Base-by-base conservation (phyloP, 192 early-diverging fungal genomes). In the Neocallimastix lanati region DNA sequence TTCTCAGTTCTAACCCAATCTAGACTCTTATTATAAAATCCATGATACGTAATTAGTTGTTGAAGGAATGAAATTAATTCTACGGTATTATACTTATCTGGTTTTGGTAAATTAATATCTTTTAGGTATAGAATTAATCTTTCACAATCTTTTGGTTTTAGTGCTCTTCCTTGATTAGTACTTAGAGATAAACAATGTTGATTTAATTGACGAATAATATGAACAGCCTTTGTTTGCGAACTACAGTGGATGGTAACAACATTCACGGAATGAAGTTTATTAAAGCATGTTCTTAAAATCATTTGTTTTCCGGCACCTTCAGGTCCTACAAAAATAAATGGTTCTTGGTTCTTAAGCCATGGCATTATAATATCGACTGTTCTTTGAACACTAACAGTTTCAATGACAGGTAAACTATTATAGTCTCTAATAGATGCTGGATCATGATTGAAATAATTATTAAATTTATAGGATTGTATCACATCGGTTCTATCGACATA, bases 1-100 rank as follows among this genome's bases (percentile, higher is more conserved):
- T 88, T 86, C 78, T 90, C 89, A 79, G 89, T 85, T 21, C 83
- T 82, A 14, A 90, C 82, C 89, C 89, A 90, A 80, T 90, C 89
- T 2, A 90, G 82, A 79, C 77, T 85, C 1, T 76, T 27, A 79
- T 89, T 87, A 79, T 86, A 90, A 76, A 88, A 90, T 7, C 89
- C 89, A 28, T 87, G 79, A 81, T 89, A 90, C 15, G 88, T 88
- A 29, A 90, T 79, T 15, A 90, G 79, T 78, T 90, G 89, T 80
- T 89, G 88, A 76, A 90, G 33, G 77, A 90, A 86, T 77, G 88
- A 88, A 58, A 90, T 83, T 33, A 90, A 81, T 77, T 90, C 89
- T 9, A 90, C 89, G 2, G 89, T 90, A 78, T 85, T 88, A 78
- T 90, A 90, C 33, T 88, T 84, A 78, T 90, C 89, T 14, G 89